phyloP scores from a whole-genome alignment of 2,329 filamentous ascomycete genomes.

The Aureobasidium sp. region DNA sequence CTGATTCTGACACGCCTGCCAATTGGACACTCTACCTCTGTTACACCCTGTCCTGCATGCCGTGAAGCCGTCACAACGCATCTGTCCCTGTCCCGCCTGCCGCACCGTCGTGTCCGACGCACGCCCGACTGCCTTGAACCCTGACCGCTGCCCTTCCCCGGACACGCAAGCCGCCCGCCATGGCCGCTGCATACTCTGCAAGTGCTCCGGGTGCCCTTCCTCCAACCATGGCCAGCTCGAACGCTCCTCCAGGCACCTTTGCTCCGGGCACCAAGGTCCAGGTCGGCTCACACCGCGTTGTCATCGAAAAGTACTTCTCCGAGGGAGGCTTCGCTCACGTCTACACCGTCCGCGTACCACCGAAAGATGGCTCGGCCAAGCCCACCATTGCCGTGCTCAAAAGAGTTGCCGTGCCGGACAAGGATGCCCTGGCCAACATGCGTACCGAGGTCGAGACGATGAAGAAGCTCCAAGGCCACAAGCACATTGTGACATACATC shows the following conservation, averaged over 20 bases:
- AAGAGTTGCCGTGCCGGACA: slow-evolving; percentile 92
- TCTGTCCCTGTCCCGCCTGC: background rate
- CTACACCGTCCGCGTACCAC: slow-evolving; percentile 84
- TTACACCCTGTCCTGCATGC: background rate
- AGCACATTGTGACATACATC: slow-evolving; percentile 94
- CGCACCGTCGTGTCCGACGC: background rate
- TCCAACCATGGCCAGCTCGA: slow-evolving; percentile 15
- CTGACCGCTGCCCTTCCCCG: slow-evolving; percentile 9
- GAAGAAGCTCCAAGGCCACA: slow-evolving; percentile 97
- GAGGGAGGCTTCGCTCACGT: slow-evolving; percentile 98
- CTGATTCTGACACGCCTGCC: slow-evolving; percentile 5
- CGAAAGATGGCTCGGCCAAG: slow-evolving; percentile 57
- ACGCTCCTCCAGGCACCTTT: slow-evolving; percentile 65
- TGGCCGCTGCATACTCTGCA: slow-evolving; percentile 14
- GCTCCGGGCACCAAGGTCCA: slow-evolving; percentile 92
- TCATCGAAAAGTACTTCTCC: slow-evolving; percentile 95
- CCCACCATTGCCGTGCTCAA: slow-evolving; percentile 82
- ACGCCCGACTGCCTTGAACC: background rate
- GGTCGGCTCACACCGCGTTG: slow-evolving; percentile 82
- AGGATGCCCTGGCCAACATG: slow-evolving; percentile 90
- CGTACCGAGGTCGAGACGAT: slow-evolving; percentile 98
- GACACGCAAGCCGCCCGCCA: slow-evolving; percentile 1
- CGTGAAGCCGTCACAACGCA: background rate
- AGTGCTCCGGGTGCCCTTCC: background rate
- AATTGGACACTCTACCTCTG: background rate